These are phyloP conservation scores for Acanthamoeba divionensis DNA, from an alignment of 208 protist species.

Conservation along the genomic window DNA sequence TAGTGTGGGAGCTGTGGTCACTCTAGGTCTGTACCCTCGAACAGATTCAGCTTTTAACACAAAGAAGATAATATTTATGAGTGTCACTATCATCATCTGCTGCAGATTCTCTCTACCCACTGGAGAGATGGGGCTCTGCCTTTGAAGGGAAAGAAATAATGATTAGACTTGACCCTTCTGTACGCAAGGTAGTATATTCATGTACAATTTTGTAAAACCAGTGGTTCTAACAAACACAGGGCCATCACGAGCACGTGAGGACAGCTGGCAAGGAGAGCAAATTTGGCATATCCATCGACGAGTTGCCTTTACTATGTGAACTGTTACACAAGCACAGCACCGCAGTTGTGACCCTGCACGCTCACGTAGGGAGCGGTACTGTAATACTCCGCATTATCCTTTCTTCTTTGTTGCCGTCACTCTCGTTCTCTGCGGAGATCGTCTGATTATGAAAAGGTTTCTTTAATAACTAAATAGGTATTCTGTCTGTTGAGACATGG, in stretches of 20 bases:
- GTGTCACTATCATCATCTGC: background rate
- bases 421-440: background rate
- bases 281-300: conserved; percentile 44
- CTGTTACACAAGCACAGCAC: background rate
- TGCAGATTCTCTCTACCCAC: conserved; percentile 29
- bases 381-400: no score
- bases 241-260: conserved; percentile 56
- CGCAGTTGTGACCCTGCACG: background rate
- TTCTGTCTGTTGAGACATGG: conserved; percentile 14
- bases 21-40: background rate
- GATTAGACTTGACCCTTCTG: background rate
- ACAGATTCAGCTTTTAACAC: background rate
- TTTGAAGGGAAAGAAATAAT: conserved; percentile 44
- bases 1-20: conserved; percentile 33
- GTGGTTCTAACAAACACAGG: background rate
- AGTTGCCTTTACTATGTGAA: background rate
- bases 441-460: background rate
- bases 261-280: conserved; percentile 55
- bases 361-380: conserved; percentile 37
- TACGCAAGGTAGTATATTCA: background rate
- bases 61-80: background rate
- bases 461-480: background rate
- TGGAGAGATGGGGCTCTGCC: conserved; percentile 6
- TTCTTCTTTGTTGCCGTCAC: background rate
- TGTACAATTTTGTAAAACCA: background rate